Evolutionary conservation across 371 early-diverging fungal species (phyloP).

Genomic region (Mycotypha africana): DNA sequence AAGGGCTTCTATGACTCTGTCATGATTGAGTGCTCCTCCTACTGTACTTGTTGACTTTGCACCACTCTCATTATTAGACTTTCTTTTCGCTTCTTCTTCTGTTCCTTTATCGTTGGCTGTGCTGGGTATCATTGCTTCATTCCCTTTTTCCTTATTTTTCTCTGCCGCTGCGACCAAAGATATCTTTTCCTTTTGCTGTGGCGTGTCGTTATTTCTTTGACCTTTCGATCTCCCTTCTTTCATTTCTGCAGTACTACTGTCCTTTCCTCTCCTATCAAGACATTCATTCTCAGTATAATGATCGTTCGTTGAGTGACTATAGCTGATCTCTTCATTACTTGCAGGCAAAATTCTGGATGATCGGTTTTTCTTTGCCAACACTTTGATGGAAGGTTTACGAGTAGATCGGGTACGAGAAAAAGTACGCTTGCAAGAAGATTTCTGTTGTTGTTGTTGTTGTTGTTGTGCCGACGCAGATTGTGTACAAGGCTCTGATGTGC

Average conservation of each 20-base stretch:
- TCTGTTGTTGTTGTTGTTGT: conserved; percentile 1
- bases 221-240: no score
- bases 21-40: conserved; percentile 25
- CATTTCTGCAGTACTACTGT: no score
- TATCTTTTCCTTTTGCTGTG: conserved; percentile 2
- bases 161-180: no score
- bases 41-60: no score
- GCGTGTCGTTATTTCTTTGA: no score
- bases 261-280: no score
- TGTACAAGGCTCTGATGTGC: no score
- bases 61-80: not conserved
- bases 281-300: no score
- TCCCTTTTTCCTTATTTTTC: not conserved
- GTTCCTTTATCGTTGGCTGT: not conserved
- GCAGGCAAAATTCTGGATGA: not conserved
- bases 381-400: conserved; percentile 21
- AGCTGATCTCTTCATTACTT: no score
- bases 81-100: conserved; percentile 1
- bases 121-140: not conserved
- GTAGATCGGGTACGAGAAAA: conserved; percentile 33
- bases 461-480: no score
- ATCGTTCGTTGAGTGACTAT: no score
- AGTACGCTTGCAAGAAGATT: conserved; percentile 22
- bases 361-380: conserved; percentile 23
- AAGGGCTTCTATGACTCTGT: conserved; percentile 30